Percentiles rank a stretch among this genome's conserved stretches.
Evolutionary conservation across 129 eudicot species (phyloP).

Genomic region (Logfia minima): DNA sequence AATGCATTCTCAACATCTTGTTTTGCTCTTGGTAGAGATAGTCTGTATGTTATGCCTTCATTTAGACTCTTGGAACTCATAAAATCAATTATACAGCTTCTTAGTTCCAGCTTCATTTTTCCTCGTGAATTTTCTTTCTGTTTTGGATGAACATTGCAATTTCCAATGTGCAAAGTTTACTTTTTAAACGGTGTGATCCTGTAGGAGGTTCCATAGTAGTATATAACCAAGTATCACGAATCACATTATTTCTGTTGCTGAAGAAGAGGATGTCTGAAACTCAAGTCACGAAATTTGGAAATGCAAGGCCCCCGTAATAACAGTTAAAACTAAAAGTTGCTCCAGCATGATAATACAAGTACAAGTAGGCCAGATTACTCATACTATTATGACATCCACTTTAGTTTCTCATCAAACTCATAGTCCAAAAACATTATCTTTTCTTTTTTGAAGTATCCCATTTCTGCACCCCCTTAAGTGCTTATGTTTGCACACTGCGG

Average conservation of each 20-base stretch:
- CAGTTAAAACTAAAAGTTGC: no score
- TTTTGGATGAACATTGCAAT: background rate
- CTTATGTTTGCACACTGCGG: background rate
- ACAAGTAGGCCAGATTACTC: background rate
- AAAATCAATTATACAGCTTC: constrained; percentile 81
- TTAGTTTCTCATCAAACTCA: no score
- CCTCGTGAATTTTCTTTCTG: background rate
- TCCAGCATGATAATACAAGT: no score
- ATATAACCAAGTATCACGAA: background rate
- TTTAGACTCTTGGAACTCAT: constrained; percentile 82
- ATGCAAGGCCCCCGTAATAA: no score
- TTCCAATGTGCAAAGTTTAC: background rate
- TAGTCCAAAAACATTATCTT: no score
- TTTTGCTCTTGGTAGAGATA: constrained; percentile 67
- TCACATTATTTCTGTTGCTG: background rate
- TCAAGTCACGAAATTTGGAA: no score
- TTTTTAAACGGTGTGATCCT: background rate
- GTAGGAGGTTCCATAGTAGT: background rate
- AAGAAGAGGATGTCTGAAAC: no score
- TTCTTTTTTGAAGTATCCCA: no score
- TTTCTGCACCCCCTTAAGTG: background rate
- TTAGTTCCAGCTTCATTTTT: constrained; percentile 36
- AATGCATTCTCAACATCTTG: constrained; percentile 54
- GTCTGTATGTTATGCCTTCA: constrained; percentile 43
- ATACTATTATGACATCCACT: background rate